Evolutionary conservation across 257 asterid genomes (phyloP), one percentile per base, ranked within the genome.

Genomic region (Thymus mandschuricus): DNA sequence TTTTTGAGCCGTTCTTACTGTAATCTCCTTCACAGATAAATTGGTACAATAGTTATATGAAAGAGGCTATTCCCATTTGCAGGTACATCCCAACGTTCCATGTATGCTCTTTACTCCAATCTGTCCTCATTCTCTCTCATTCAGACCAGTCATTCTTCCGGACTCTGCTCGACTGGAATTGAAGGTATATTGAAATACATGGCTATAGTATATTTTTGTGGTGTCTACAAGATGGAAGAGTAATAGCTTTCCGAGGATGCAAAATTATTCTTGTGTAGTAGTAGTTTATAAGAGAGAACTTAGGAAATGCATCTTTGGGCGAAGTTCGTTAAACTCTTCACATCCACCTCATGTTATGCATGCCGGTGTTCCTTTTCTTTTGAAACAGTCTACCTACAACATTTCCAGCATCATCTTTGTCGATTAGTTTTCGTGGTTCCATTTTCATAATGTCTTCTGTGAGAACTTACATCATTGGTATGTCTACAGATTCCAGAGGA

Each of bases 11-110:
- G 70, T 56, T 50, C 63, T 51, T 64, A 74, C 62, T 52, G 21
- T 33, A 10, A 15, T 45, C 3, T 72, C 21, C 33, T 44, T 30
- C 15, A 6, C 13, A 49, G 38, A 12, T 64, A 31, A 70, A 56
- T 62, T 30, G 54, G 38, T 35, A 55, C 43, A 9, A 35, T 34
- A 59, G 69, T 58, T 21, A 35, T 56, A 55, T 48, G 65, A 54
- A 58, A 43, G 44, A n/a, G 40, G 50, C 21, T 70, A 57, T 58
- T 71, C 65, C 76, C 41, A 1, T 72, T 66, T 79, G 72, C 89
- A 94, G 98, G 98, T 95, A 66, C 99, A 95, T 81, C 99, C 99
- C 12, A 95, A 92, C 72, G 99, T 95, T 80, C 99, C 99, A 7
- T 92, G 99, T 78, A 92, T 95, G 96, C 97, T 95, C 73, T 95